A percentile compares a stretch with the other conserved stretches of the same genome.
Evolutionary conservation across 1,284 basidiomycete species (phyloP).

Genomic region (Sutorius eximius): DNA sequence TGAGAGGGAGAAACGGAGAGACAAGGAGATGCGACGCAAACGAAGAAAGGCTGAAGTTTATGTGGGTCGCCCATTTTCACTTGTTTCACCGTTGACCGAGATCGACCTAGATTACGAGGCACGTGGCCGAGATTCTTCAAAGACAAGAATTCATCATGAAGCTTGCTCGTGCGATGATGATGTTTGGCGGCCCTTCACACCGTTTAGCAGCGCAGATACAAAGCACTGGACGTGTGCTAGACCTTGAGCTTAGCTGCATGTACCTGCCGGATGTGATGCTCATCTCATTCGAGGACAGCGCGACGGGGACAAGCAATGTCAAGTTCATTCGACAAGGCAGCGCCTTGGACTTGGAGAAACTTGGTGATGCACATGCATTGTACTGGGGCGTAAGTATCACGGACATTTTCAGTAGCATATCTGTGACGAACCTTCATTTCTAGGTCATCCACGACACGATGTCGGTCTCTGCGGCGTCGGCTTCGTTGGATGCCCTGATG

Average conservation of each 20-base stretch:
- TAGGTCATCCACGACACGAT: constrained; percentile 86
- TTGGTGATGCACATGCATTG: constrained; percentile 72
- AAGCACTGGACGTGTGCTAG: constrained; percentile 82
- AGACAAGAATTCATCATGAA: constrained; percentile 91
- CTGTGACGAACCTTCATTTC: constrained; percentile 1
- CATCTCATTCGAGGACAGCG: constrained; percentile 79
- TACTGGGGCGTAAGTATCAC: constrained; percentile 72
- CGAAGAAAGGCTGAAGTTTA: constrained; percentile 78
- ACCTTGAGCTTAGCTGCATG: constrained; percentile 81
- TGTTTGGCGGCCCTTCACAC: constrained; percentile 92
- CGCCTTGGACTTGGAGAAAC: constrained; percentile 75
- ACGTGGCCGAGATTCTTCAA: constrained; percentile 84
- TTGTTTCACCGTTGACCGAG: background rate
- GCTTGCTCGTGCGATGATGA: constrained; percentile 88
- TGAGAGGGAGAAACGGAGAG: constrained; percentile 41
- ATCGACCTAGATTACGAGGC: constrained; percentile 73
- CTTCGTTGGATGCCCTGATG: constrained; percentile 79
- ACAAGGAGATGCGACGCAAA: constrained; percentile 57
- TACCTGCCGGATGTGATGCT: constrained; percentile 86
- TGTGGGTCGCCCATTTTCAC: constrained; percentile 43
- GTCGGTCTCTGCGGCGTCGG: constrained; percentile 77
- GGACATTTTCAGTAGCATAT: background rate
- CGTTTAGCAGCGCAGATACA: constrained; percentile 86
- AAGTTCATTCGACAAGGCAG: constrained; percentile 81
- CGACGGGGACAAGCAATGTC: constrained; percentile 84